Evolutionary conservation across 305 asterid species (phyloP), one percentile per base, ranked within the genome.

Genomic region (Fraxinus sp.): DNA sequence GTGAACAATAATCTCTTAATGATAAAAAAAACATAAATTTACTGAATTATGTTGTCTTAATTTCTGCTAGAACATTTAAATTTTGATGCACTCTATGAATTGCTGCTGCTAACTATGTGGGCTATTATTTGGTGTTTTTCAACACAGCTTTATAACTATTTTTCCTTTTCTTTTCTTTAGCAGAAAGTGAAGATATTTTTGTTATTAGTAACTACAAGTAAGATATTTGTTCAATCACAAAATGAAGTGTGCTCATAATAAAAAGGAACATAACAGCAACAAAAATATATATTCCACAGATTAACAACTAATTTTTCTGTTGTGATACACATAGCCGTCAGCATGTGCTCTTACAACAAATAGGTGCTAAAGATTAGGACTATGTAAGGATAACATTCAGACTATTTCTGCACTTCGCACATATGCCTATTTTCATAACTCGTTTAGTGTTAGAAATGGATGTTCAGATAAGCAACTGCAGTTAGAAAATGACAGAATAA

Each of bases 1-100:
- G 98, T 96, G 84, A 43, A 52, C 35, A 39, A 28, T 26, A 55
- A 24, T 28, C 11, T 36, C 66, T 41, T 0, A 28, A 81, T 16
- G 20, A 16, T 37, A 3, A 28, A 11, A 26, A 28, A 10, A 24
- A 24, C 39, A 46, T 57, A 7, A 79, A 20, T 41, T 83, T 72
- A 24, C 20, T 77, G 72, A 43, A 39, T 64, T 7, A 55, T 82
- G 41, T 32, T 75, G n/a, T 77, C 18, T 32, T 14, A 49, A 43
- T 79, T 39, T 35, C 30, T 80, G 76, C 68, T 37, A 81, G 79
- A 75, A 22, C 36, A 59, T 78, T 52, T 62, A n/a, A 39, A 13
- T 18, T 78, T 41, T 74, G 66, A 41, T 75, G 80, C 79, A 43
- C n/a, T 79, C 28, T 35, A 36, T 32, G 68, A 57, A 22, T 74